Percentiles rank a stretch among this genome's conserved stretches.
These are phyloP conservation scores for Yarrowia sp. DNA, from an alignment of 805 yeast species.

Conservation along the genomic window DNA sequence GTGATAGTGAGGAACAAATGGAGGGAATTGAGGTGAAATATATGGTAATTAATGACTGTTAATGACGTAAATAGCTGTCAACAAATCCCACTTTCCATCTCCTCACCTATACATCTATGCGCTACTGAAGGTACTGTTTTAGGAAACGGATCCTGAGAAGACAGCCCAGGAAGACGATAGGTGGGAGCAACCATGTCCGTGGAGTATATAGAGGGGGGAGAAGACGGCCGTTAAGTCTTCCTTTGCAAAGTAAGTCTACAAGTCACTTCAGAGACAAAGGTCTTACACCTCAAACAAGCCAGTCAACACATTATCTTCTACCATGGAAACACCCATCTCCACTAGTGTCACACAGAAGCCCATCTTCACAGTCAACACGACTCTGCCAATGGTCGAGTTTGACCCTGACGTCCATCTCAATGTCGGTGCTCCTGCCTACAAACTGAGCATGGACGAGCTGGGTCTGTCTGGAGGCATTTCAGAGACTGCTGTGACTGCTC, in stretches of 20 bases:
- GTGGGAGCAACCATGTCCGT: conserved; percentile 9
- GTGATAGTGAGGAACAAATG: background rate
- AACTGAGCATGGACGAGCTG: conserved; percentile 14
- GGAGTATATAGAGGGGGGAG: background rate
- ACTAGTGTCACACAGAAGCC: background rate
- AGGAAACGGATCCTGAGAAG: conserved; percentile 20
- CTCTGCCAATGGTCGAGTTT: background rate
- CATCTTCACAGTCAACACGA: conserved; percentile 5
- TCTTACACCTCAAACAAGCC: no score
- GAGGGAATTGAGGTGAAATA: background rate
- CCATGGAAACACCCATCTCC: conserved; percentile 4
- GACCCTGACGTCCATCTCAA: conserved; percentile 5
- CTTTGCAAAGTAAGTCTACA: no score
- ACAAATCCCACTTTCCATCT: no score
- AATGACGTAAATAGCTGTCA: no score
- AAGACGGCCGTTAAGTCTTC: no score
- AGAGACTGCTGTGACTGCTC: conserved; percentile 12
- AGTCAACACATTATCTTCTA: no score
- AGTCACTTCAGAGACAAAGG: no score
- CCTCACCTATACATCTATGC: background rate
- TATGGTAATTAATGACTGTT: no score
- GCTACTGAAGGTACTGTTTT: conserved; percentile 8
- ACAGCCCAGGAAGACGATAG: no score
- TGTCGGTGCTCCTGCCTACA: background rate
- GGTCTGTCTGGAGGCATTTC: conserved; percentile 7